These are phyloP conservation scores for Talaromyces sp. DNA, from an alignment of 2,329 filamentous ascomycete genomes.

Conservation along the genomic window DNA sequence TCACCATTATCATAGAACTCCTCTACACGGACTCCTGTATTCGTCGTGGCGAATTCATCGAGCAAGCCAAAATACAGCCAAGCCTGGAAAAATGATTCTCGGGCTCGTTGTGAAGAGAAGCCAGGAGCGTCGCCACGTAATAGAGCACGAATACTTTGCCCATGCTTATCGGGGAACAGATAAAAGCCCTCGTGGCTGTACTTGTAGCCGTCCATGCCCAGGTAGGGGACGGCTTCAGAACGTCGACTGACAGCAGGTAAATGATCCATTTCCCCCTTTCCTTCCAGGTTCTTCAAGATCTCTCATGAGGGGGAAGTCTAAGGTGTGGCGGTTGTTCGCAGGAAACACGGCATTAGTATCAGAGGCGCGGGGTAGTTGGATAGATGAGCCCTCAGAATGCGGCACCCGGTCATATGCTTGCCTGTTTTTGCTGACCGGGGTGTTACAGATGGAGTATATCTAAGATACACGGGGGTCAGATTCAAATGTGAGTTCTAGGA, in stretches of 20 bases:
- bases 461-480: not conserved
- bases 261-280: not conserved
- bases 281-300: not conserved
- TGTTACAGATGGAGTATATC: not conserved
- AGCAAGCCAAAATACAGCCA: not conserved
- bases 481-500: not conserved
- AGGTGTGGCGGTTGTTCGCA: not conserved
- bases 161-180: not conserved
- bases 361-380: not conserved
- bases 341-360: not conserved
- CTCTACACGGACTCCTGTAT: not conserved
- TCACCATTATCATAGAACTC: not conserved
- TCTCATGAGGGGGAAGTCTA: not conserved
- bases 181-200: not conserved
- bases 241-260: not conserved
- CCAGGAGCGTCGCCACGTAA: not conserved
- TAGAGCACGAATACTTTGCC: not conserved
- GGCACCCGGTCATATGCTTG: not conserved
- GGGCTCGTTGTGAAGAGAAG: not conserved
- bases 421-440: not conserved
- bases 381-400: not conserved
- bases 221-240: not conserved
- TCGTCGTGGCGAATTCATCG: not conserved
- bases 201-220: not conserved
- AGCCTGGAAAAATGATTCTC: not conserved